A percentile compares a stretch with the other conserved stretches of the same genome.
phyloP scores from a whole-genome alignment of 331 rosid species.

The Quercus tomentella region DNA sequence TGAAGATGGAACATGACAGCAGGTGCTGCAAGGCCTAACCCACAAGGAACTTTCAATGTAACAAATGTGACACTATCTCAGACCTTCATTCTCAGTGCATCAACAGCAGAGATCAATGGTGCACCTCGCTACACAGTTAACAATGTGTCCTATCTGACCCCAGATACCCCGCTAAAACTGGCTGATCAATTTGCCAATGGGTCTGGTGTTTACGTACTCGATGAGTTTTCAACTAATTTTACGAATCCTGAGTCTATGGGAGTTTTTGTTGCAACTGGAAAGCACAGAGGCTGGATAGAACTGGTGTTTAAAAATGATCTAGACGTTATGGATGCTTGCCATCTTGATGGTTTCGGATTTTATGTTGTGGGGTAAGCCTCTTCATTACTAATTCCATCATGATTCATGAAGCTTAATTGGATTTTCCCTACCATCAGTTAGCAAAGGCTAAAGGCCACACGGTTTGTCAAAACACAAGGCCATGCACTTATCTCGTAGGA shows the following conservation, averaged over 20 bases:
- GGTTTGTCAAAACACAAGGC: too few relatives aligned
- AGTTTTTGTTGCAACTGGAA: conserved; percentile 59
- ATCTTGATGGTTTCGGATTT: conserved; percentile 78
- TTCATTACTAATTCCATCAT: too few relatives aligned
- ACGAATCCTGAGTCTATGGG: conserved; percentile 38
- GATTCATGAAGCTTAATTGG: background rate
- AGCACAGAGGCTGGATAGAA: conserved; percentile 72
- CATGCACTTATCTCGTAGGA: too few relatives aligned
- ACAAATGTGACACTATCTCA: conserved; percentile 63
- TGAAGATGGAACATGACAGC: conserved; percentile 80
- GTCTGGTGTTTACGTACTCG: conserved; percentile 56
- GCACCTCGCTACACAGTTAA: conserved; percentile 45
- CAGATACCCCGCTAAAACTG: conserved; percentile 70
- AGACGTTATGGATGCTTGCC: conserved; percentile 62
- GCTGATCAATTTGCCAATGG: conserved; percentile 65
- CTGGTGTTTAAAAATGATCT: conserved; percentile 51
- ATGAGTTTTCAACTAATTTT: conserved; percentile 44
- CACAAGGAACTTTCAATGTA: conserved; percentile 79
- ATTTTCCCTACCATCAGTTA: background rate
- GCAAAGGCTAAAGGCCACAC: too few relatives aligned
- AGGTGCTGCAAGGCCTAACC: conserved; percentile 92
- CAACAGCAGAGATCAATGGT: conserved; percentile 21
- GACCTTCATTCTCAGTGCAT: conserved; percentile 52
- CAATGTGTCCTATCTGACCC: conserved; percentile 66
- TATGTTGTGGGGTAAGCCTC: conserved; percentile 59